Base-by-base conservation (phyloP, 352 stramenopile genomes). In the Phytophthora sp. region DNA sequence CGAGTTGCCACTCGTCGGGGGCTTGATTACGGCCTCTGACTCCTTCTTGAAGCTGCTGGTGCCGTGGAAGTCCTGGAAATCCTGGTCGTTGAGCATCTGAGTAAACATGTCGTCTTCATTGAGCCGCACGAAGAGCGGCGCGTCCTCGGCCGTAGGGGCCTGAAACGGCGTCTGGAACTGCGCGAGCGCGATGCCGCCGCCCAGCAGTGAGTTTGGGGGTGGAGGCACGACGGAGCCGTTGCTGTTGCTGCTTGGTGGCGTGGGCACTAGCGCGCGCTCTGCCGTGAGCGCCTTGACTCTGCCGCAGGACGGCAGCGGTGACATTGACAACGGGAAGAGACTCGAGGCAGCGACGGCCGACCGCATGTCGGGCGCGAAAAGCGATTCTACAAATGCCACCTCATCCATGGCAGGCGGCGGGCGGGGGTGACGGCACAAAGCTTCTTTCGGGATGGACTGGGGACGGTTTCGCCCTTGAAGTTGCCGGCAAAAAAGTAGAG, bases 311-410 rank as follows among this genome's bases (percentile, higher is more conserved):
- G 50, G 47, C 36, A 52, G 26, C 24, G 31, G 39, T n/a, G n/a
- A n/a, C 27, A 51, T 33, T 33, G 65, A 33, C 3, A 64, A 55
- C 26, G 64, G 42, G 35, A 63, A 65, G 61, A 60, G 64, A 76
- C 45, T 72, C 21, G 55, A 57, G 31, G 24, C n/a, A 27, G 27
- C 39, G 35, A 63, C 30, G 35, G 55, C 53, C 9, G 74, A 76
- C 20, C 74, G 73, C 69, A 89, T 80, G 58, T 87, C 74, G 39
- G 80, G 69, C 24, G 73, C 50, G 30, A 87, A 84, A 9, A 89
- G 72, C 64, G 80, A 89, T 71, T 89, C 76, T 31, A 89, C 76
- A 78, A 89, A 89, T 79, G 80, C 77, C 60, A 76, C 66, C 63
- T 86, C 80, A 61, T 89, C 80, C 78, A 89, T 89, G 57, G 45